These are phyloP conservation scores for Kalaharituber pfeilii DNA, from an alignment of 2,329 filamentous ascomycete genomes.

Conservation along the genomic window DNA sequence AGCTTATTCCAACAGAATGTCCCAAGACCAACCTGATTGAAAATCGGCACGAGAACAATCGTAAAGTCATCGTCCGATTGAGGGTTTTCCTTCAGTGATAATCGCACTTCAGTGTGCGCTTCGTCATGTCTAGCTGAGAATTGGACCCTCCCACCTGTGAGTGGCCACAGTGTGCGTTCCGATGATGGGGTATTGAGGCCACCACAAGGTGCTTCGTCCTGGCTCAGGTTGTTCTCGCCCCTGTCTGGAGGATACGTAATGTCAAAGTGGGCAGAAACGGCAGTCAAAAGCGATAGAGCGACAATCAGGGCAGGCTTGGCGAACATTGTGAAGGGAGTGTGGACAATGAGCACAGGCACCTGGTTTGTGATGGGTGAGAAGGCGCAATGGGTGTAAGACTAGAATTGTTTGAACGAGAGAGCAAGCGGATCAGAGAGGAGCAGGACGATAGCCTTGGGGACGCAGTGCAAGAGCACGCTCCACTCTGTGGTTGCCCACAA, in stretches of 20 bases:
- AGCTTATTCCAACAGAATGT: constrained; percentile 17
- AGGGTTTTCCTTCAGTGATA: constrained; percentile 11
- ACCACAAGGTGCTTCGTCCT: constrained; percentile 42
- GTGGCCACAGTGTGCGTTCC: constrained; percentile 12
- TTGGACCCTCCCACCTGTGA: constrained; percentile 7
- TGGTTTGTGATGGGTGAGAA: no score
- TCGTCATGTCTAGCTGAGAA: constrained; percentile 17
- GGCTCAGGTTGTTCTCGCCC: constrained; percentile 21
- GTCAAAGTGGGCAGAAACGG: constrained; percentile 14
- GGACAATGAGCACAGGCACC: neutral
- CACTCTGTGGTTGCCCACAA: no score
- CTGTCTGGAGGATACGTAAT: constrained; percentile 15
- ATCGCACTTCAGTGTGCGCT: constrained; percentile 16
- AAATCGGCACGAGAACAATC: constrained; percentile 8
- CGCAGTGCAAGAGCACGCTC: no score
- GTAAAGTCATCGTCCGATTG: constrained; percentile 10
- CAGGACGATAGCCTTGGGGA: no score
- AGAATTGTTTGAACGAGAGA: no score
- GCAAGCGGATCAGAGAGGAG: no score
- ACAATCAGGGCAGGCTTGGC: neutral
- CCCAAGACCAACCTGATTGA: constrained; percentile 15
- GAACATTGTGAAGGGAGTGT: neutral
- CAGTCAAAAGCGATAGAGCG: neutral
- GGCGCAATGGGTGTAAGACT: no score
- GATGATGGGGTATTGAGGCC: constrained; percentile 28